Evolutionary conservation across 106 monocot species (phyloP).

Genomic region (Dendrobium nobile): DNA sequence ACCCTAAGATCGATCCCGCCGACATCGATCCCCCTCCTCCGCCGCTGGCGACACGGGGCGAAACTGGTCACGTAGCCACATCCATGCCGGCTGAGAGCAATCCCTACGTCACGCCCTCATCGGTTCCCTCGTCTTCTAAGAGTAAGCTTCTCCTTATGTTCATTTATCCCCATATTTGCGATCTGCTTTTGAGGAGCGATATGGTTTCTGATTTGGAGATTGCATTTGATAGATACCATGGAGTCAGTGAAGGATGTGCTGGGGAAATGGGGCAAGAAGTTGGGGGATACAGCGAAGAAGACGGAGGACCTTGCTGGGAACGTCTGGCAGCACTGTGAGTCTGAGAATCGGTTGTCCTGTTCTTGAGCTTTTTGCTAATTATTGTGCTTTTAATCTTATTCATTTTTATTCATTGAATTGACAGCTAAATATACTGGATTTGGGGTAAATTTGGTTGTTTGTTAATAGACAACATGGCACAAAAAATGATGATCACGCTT

Average conservation of each 20-base stretch:
- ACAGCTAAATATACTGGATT: too few relatives aligned
- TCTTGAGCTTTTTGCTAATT: background rate
- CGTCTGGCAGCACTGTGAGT: conserved; percentile 22
- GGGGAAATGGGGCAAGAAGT: conserved; percentile 17
- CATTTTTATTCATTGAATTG: too few relatives aligned
- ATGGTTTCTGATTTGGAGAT: background rate
- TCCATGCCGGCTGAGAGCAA: conserved; percentile 30
- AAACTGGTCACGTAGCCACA: conserved; percentile 7
- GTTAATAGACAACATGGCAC: background rate
- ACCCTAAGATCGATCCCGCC: conserved; percentile 17
- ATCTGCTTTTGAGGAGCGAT: background rate
- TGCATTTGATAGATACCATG: conserved; percentile 10
- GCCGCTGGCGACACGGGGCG: background rate
- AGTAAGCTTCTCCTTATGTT: conserved; percentile 4
- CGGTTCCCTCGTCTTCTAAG: conserved; percentile 24
- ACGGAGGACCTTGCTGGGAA: conserved; percentile 20
- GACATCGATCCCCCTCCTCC: conserved; percentile 13
- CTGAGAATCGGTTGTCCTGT: background rate
- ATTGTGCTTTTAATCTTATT: background rate
- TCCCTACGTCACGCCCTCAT: conserved; percentile 31
- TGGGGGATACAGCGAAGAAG: conserved; percentile 19
- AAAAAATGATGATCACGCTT: background rate
- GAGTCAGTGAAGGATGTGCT: conserved; percentile 21
- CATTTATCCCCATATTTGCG: background rate
- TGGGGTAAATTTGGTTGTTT: too few relatives aligned